Base-by-base conservation (phyloP, 2,329 filamentous ascomycete genomes). In the Penicillium verrucosum region DNA sequence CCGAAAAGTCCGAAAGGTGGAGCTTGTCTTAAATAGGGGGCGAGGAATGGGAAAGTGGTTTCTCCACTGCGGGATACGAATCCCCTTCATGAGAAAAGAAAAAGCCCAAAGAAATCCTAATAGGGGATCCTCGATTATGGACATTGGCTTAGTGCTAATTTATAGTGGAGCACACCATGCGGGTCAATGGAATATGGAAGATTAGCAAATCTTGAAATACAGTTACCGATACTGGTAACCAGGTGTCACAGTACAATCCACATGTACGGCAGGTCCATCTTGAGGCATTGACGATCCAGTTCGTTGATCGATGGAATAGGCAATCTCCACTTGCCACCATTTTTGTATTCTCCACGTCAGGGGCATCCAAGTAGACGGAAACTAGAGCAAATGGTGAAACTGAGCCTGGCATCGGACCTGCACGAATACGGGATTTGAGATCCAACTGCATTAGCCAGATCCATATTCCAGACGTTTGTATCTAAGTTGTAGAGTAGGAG, bases 261-360 rank as follows among this genome's bases (percentile, higher is more conserved):
- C 41, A 25, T 30, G 5, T 4, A 25, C 12, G 7, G 2, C 12
- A 25, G 23, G 14, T 30, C 29, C 18, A 46, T 46, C 30, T 32
- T 42, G 36, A 51, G 29, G 49, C 38, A 47, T 51, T 51, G 51
- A 21, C 41, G 58, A 62, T 60, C 52, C 6, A 32, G 55, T 61
- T 61, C 49, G 57, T 58, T 16, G 37, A 40, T 30, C 25, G 12
- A 29, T 34, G n/a, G 27, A 32, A n/a, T 12, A 18, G 1, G 18
- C 3, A 30, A 5, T 40, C 42, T 23, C 53, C 46, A 55, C 52
- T 36, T 34, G 44, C 10, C 25, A 36, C 14, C 11, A 40, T 27
- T 29, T 23, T 29, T 5, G 16, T n/a, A 34, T 21, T 5, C 11
- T 30, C 14, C 30, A 32, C 30, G 11, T 12, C 30, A 32, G 30